These are phyloP conservation scores for Lophium mytilinum DNA, from an alignment of 495 filamentous ascomycete species.

Conservation along the genomic window DNA sequence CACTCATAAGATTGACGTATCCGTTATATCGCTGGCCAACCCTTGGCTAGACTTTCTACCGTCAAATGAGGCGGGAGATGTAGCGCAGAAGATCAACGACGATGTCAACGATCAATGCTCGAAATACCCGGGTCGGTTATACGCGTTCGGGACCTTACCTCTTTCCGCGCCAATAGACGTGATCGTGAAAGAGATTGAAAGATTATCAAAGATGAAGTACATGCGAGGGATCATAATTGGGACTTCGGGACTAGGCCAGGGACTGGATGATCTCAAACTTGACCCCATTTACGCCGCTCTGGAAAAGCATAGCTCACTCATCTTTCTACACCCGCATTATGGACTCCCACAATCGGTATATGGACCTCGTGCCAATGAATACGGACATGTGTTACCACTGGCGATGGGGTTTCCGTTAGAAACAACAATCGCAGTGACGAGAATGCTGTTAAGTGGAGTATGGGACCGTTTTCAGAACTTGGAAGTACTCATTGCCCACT, in stretches of 20 bases:
- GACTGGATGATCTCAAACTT: slow-evolving; percentile 70
- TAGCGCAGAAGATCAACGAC: slow-evolving; percentile 63
- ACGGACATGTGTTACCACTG: slow-evolving; percentile 83
- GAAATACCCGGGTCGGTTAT: slow-evolving; percentile 52
- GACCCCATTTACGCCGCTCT: slow-evolving; percentile 64
- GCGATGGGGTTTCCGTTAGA: slow-evolving; percentile 88
- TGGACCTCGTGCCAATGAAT: slow-evolving; percentile 59
- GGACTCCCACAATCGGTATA: slow-evolving; percentile 74
- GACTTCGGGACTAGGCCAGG: slow-evolving; percentile 70
- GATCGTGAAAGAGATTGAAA: slow-evolving; percentile 56
- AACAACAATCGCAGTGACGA: slow-evolving; percentile 81
- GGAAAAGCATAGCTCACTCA: slow-evolving; percentile 49
- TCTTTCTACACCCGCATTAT: slow-evolving; percentile 94
- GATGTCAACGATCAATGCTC: slow-evolving; percentile 64
- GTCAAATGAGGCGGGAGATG: slow-evolving; percentile 48
- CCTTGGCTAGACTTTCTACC: slow-evolving; percentile 90
- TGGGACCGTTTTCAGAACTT: slow-evolving; percentile 72
- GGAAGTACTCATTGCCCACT: slow-evolving; percentile 74
- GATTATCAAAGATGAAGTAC: slow-evolving; percentile 52
- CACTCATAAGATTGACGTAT: slow-evolving; percentile 68
- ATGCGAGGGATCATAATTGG: slow-evolving; percentile 83
- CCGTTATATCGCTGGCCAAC: slow-evolving; percentile 85
- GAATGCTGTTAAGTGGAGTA: slow-evolving; percentile 78
- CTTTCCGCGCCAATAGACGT: slow-evolving; percentile 56
- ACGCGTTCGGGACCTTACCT: slow-evolving; percentile 74